Conservation (phyloP, 1,284 basidiomycete species). For the Fomitopsis palustris region DNA sequence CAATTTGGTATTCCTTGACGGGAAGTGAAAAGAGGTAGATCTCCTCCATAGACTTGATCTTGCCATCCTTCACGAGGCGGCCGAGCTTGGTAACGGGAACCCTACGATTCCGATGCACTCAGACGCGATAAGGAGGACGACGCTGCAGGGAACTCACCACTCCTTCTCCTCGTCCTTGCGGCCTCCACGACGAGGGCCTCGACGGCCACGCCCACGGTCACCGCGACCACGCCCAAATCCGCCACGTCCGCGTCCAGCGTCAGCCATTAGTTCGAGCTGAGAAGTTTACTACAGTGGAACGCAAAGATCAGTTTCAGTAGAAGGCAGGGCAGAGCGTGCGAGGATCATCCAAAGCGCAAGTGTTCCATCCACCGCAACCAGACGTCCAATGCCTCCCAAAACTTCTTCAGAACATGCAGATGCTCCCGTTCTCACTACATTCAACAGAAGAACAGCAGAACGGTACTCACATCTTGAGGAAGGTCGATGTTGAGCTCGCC, state of each 20-base stretch:
- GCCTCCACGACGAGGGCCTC: constrained; percentile 91
- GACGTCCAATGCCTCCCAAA: background rate
- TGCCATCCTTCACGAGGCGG: constrained; percentile 98
- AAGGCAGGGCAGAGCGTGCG: background rate
- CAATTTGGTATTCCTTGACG: constrained; percentile 97
- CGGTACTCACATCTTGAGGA: constrained; percentile 38
- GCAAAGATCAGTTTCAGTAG: background rate
- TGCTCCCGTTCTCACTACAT: background rate
- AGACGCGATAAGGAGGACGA: background rate
- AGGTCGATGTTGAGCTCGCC: constrained; percentile 30
- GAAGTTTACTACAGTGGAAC: constrained; percentile 13
- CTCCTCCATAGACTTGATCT: constrained; percentile 99
- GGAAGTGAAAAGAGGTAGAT: constrained; percentile 99
- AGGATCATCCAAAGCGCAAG: constrained; percentile 17
- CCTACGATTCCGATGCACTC: constrained; percentile 42
- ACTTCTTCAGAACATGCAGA: constrained; percentile 1
- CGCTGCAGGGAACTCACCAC: constrained; percentile 62
- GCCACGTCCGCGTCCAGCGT: constrained; percentile 75
- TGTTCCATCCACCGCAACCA: constrained; percentile 15
- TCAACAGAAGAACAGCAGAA: constrained; percentile 4
- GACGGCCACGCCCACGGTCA: constrained; percentile 78
- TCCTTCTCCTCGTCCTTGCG: constrained; percentile 99
- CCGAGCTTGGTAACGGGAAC: constrained; percentile 99
- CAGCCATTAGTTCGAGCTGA: constrained; percentile 55
- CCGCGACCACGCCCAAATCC: constrained; percentile 90